Base-by-base conservation (phyloP, 305 asterid genomes). In the Fraxinus ornus region DNA sequence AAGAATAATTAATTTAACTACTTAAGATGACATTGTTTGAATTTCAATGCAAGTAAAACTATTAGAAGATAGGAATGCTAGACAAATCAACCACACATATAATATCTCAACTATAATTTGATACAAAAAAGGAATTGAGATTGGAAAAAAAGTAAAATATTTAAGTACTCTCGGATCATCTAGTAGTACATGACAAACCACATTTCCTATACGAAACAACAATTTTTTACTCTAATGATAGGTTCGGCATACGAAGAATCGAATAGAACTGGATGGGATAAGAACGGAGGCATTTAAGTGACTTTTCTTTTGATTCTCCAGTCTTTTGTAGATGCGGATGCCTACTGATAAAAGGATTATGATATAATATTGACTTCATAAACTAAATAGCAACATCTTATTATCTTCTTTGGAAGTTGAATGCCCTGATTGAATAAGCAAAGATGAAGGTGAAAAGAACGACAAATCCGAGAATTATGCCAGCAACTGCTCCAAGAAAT, bases 371-470 rank as follows among this genome's bases (percentile, higher is more conserved):
- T 8, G 32, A 22, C 32, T 62, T 62, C 17, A 62, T 22, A 62
- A 62, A 62, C 32, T 62, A 62, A 62, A 3, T 8, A 57, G 32
- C 8, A 62, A 15, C 32, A 1, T 62, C 2, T 0, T 22, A 22
- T 62, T 62, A 85, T 83, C 88, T 85, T 68, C 75, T 86, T 77
- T 86, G 89, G 84, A 86, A 86, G 73, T 86, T 84, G 85, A 85
- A 85, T 30, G 82, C 66, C 7, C 72, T 72, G 26, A 84, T 81
- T 5, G 77, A 76, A 4, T 78, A 78, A 49, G 89, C 89, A 77
- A 86, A 84, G 52, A 79, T 79, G 81, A 84, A 78, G 78, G 89
- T 80, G 76, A 84, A 87, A 74, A 87, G 75, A 17, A 66, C 75
- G 3, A 78, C 77, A n/a, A 85, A 79, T 13, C 84, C 88, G 66